Conservation (phyloP, 1,139 yeast species). For the Casaregolazyma suthepensis region DNA sequence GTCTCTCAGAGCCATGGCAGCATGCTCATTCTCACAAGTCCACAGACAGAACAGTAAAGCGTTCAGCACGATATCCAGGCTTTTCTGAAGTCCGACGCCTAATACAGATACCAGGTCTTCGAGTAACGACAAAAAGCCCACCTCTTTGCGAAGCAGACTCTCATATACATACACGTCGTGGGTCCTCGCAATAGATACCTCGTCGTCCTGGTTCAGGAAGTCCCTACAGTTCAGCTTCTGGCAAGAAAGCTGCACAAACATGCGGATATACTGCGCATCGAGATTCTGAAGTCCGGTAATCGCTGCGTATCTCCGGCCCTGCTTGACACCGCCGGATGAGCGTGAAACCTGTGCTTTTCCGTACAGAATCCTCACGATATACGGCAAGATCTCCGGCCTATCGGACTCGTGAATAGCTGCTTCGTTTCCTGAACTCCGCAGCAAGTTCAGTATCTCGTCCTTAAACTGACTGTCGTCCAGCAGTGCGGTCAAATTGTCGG, state of each 20-base stretch:
- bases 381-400: slow-evolving; percentile 54
- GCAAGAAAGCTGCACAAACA: slow-evolving; percentile 60
- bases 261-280: slow-evolving; percentile 45
- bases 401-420: slow-evolving; percentile 59
- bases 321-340: slow-evolving; percentile 49
- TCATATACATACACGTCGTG: slow-evolving; percentile 22
- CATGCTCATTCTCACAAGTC: slow-evolving; percentile 27
- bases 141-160: slow-evolving; percentile 45
- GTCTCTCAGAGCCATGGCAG: not conserved
- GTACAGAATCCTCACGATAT: slow-evolving; percentile 70
- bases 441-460: slow-evolving; percentile 70
- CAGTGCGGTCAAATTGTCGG: slow-evolving; percentile 65
- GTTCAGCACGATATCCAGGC: slow-evolving; percentile 47
- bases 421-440: slow-evolving; percentile 44
- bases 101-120: slow-evolving; percentile 57
- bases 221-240: slow-evolving; percentile 44
- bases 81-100: slow-evolving; percentile 51
- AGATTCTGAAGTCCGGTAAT: slow-evolving; percentile 64
- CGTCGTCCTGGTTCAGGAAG: slow-evolving; percentile 29
- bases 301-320: slow-evolving; percentile 71
- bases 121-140: slow-evolving; percentile 68
- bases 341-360: slow-evolving; percentile 67
- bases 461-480: slow-evolving; percentile 78
- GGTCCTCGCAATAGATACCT: slow-evolving; percentile 11
- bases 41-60: slow-evolving; percentile 50